Percentiles rank a stretch among this genome's conserved stretches.
Conservation (phyloP, 345 rosid species). For the Eucalyptus tenuipes region DNA sequence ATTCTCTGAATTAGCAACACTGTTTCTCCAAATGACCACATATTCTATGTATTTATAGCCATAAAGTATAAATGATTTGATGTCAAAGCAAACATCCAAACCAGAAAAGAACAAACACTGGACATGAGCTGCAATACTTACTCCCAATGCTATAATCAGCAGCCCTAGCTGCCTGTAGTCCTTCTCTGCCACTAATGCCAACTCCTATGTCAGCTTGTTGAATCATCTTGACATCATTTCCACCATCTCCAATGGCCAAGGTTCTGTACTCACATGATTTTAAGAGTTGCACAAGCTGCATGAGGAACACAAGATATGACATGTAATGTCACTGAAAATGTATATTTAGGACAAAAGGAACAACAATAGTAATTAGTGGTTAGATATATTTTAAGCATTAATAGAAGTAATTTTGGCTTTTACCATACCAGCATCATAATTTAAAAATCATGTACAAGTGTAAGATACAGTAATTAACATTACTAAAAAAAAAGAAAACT, state of each 20-base stretch:
- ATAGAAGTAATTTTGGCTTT: background rate
- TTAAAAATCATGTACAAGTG: background rate
- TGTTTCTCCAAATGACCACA: background rate
- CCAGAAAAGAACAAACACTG: background rate
- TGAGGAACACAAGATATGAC: background rate
- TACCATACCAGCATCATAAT: background rate
- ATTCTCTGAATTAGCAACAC: background rate
- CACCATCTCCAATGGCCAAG: conserved; percentile 97
- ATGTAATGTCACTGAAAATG: background rate
- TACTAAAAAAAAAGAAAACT: background rate
- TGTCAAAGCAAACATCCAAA: background rate
- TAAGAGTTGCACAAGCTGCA: conserved; percentile 84
- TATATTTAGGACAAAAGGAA: background rate
- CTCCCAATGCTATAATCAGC: conserved; percentile 99
- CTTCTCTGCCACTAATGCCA: conserved; percentile 99
- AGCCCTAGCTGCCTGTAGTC: conserved; percentile 98
- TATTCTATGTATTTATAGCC: background rate
- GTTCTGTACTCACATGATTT: conserved; percentile 96
- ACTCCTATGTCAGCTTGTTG: conserved; percentile 98
- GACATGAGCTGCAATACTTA: conserved; percentile 13
- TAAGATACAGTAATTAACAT: background rate
- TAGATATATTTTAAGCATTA: background rate
- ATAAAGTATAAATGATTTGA: background rate
- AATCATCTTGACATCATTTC: conserved; percentile 99
- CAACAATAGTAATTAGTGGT: background rate